Evolutionary conservation across 495 filamentous ascomycete species (phyloP).

Genomic region (Amphirosellinia nigrospora): DNA sequence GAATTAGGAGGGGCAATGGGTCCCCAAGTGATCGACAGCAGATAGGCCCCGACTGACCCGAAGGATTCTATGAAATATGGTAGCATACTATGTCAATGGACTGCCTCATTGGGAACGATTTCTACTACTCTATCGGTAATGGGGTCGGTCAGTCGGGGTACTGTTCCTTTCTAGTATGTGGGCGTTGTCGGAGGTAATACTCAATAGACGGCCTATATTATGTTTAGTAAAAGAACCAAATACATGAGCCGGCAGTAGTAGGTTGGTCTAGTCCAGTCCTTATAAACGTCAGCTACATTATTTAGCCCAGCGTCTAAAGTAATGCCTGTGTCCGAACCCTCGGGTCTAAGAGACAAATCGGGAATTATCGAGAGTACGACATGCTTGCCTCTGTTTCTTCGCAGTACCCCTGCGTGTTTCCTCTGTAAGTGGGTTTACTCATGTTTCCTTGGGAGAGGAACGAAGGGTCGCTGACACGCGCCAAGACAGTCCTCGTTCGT

Average conservation of each 20-base stretch:
- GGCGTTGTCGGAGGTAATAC: constrained; percentile 5
- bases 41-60: constrained; percentile 1
- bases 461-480: constrained; percentile 8
- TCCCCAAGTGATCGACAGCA: not conserved
- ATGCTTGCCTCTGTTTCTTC: not conserved
- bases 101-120: constrained; percentile 16
- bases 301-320: not conserved
- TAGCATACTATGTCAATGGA: not conserved
- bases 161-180: constrained; percentile 4
- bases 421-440: not conserved
- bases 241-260: constrained; percentile 6
- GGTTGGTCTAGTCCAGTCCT: not conserved
- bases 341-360: not conserved
- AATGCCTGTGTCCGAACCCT: not conserved
- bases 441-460: not conserved
- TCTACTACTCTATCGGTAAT: not conserved
- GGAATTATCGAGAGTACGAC: not conserved
- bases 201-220: not conserved
- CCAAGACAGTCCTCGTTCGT: not conserved
- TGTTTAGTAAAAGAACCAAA: constrained; percentile 2
- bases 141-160: constrained; percentile 8
- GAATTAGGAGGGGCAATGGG: too few species aligned
- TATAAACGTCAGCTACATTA: not conserved
- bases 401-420: not conserved
- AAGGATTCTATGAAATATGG: constrained; percentile 15